These are phyloP conservation scores for Pisolithus thermaeus DNA, from an alignment of 1,284 basidiomycete species.

Conservation along the genomic window DNA sequence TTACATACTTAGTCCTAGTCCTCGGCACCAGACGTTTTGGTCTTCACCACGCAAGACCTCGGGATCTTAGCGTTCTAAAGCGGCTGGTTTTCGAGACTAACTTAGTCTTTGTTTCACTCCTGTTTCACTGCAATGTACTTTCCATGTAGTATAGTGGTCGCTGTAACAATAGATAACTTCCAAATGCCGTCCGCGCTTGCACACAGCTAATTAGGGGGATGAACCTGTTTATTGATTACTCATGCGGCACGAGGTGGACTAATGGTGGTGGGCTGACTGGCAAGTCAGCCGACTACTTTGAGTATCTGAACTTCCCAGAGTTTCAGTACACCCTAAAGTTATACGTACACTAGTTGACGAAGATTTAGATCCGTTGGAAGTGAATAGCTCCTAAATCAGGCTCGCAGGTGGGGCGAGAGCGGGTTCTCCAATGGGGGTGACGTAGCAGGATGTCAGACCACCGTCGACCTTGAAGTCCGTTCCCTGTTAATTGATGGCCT, in stretches of 20 bases:
- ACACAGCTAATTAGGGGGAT: neutral
- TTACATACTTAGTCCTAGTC: neutral
- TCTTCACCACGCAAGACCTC: too few species aligned
- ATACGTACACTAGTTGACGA: neutral
- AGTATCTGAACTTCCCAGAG: neutral
- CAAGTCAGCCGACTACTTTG: neutral
- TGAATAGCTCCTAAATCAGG: slow-evolving; percentile 32
- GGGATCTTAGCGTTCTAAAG: too few species aligned
- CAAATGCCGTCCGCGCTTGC: neutral
- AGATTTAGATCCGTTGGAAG: neutral
- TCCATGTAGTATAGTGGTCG: neutral
- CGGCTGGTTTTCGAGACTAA: too few species aligned
- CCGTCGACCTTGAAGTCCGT: slow-evolving; percentile 93
- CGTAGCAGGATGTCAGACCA: slow-evolving; percentile 85
- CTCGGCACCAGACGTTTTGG: too few species aligned
- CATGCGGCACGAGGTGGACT: neutral
- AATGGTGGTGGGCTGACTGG: neutral
- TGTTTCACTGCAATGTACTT: neutral
- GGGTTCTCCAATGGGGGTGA: slow-evolving; percentile 72
- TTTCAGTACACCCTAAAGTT: neutral
- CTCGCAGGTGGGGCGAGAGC: slow-evolving; percentile 60
- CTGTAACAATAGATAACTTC: neutral
- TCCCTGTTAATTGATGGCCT: slow-evolving; percentile 51
- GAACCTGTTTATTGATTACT: neutral
- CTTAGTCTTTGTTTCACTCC: too few species aligned